Percentiles rank a stretch among this genome's conserved stretches.
Evolutionary conservation across 139 green algal genomes (phyloP).

Genomic region (Chlorella ohadii): DNA sequence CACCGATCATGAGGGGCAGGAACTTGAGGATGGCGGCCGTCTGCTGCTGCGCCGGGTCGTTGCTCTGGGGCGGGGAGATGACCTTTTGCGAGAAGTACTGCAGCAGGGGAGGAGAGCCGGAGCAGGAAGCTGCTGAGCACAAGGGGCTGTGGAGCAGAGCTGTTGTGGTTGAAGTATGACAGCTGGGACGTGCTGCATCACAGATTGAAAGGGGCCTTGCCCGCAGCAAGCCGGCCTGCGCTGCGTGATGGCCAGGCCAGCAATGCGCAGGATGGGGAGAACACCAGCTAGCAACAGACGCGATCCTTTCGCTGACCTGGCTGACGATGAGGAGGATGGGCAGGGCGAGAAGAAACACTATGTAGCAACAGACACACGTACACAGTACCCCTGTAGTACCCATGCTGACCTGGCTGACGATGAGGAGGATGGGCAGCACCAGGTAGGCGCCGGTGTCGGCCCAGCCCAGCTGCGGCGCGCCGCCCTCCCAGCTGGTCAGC

Average conservation of each 20-base stretch:
- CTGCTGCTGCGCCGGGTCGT: constrained; percentile 76
- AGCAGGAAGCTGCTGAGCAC: not conserved
- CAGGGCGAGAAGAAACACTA: too few relatives aligned
- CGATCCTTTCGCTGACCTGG: constrained; percentile 59
- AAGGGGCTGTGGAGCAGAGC: not conserved
- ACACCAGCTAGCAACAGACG: too few relatives aligned
- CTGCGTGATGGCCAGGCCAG: too few relatives aligned
- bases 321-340: constrained; percentile 71
- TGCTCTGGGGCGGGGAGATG: constrained; percentile 59
- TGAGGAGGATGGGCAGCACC: constrained; percentile 72
- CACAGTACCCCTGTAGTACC: too few relatives aligned
- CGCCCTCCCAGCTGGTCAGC: constrained; percentile 77
- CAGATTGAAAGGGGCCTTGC: too few relatives aligned
- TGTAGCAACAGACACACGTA: too few relatives aligned
- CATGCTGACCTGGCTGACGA: constrained; percentile 66
- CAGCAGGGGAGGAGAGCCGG: not conserved
- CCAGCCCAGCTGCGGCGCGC: constrained; percentile 76
- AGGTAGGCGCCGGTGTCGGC: constrained; percentile 73
- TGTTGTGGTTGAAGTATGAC: not conserved
- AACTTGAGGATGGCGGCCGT: constrained; percentile 94
- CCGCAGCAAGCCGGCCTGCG: too few relatives aligned
- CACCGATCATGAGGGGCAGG: constrained; percentile 96
- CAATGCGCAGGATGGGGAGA: too few relatives aligned
- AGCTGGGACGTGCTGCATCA: too few relatives aligned
- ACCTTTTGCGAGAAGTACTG: constrained; percentile 63